Conservation (phyloP, 78 protist species). For the Dictyostelium purpureum region DNA sequence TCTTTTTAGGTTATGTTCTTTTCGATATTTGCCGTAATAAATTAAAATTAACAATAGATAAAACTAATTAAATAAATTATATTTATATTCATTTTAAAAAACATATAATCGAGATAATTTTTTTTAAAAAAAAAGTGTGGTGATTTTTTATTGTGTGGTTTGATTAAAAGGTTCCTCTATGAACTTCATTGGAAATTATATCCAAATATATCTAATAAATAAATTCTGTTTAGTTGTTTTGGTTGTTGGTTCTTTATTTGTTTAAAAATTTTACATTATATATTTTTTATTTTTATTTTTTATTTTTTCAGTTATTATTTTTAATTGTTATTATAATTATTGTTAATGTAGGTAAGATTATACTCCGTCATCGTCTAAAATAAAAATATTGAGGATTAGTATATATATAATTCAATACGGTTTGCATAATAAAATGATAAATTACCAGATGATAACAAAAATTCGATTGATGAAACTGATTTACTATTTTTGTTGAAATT, state of each 20-base stretch:
- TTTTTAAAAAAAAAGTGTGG: not conserved
- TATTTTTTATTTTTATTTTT: not conserved
- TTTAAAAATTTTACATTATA: not conserved
- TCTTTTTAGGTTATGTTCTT: constrained; percentile 30
- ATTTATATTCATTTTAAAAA: no score
- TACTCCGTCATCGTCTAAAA: constrained; percentile 17
- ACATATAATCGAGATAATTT: not conserved
- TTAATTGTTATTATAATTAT: not conserved
- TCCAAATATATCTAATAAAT: no score
- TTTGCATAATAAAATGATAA: not conserved
- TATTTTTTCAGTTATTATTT: not conserved
- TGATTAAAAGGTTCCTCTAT: not conserved
- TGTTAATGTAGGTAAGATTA: not conserved
- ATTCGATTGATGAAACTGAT: not conserved
- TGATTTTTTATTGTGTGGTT: not conserved
- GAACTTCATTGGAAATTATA: no score
- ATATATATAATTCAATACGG: no score
- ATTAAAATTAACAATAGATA: constrained; percentile 21
- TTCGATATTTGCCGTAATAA: constrained; percentile 37
- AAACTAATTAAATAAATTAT: no score
- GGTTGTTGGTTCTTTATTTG: no score
- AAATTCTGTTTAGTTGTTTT: no score
- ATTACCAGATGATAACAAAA: not conserved
- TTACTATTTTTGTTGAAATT: not conserved
- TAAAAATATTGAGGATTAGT: not conserved